Base-by-base conservation (phyloP, 495 filamentous ascomycete genomes). In the Pyronema domesticum region DNA sequence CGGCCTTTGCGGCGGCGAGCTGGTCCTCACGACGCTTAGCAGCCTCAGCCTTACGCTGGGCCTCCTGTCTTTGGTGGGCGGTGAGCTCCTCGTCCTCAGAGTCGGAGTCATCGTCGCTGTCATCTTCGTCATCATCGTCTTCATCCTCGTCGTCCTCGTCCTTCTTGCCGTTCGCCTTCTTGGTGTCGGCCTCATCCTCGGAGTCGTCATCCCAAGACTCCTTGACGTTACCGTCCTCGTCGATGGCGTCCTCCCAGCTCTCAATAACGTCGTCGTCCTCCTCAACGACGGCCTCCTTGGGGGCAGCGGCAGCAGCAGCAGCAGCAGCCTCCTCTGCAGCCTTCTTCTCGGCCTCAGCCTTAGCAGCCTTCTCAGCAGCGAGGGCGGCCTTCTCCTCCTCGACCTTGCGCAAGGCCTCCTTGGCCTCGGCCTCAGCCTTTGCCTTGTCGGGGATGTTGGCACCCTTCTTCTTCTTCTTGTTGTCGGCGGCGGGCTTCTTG, bases 201-300 rank as follows among this genome's bases (percentile, higher is more conserved):
- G 80, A 80, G 34, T 81, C 77, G 51, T 85, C 87, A 67, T 96
- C 91, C 89, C 89, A 96, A 69, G 82, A 89, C 54, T 95, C 91
- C 66, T 95, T 95, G 47, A 94, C 74, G 54, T 84, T 79, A 6
- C 84, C 80, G 33, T 78, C 78, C 13, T 82, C 79, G 46, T 85
- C 87, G 30, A 82, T 85, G 46, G 83, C 83, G 47, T 79, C 76
- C 68, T 95, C 88, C 91, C 89, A 94, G 61, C 94, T 87, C 44
- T 93, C 89, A 17, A 82, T 68, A 19, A 77, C 65, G 52, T 81
- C 81, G 65, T 72, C 42, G 55, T 76, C 45, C 23, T 30, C 23
- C 23, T 30, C 23, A 30, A 5, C 23, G 5, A 5, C 23, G 23
- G 23, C 23, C 1, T 34, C 72, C 11, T 69, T 5, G 23, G 23